Conservation (phyloP, 2,329 filamentous ascomycete species). For the Colletotrichum tamarilloi region DNA sequence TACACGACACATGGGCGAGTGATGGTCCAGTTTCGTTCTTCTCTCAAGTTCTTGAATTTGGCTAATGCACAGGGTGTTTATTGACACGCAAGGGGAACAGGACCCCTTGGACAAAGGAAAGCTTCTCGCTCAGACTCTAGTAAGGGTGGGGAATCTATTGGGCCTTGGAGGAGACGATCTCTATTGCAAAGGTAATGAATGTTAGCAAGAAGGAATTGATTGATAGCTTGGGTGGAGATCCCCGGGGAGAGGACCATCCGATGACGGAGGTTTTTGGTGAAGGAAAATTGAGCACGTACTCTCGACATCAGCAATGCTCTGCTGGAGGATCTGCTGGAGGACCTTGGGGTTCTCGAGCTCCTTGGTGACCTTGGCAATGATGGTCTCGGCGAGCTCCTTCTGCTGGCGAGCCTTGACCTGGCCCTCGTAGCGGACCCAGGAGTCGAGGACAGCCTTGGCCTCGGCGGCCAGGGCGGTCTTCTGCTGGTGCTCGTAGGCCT, state of each 20-base stretch:
- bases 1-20: slow-evolving; percentile 12
- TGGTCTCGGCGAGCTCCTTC: slow-evolving; percentile 89
- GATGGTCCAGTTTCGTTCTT: slow-evolving; percentile 12
- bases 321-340: slow-evolving; percentile 96
- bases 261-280: background rate
- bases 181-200: slow-evolving; percentile 47
- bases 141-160: slow-evolving; percentile 61
- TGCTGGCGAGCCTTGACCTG: slow-evolving; percentile 99
- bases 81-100: slow-evolving; percentile 57
- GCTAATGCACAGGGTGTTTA: slow-evolving; percentile 73
- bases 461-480: slow-evolving; percentile 90
- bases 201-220: slow-evolving; percentile 46
- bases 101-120: slow-evolving; percentile 60
- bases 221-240: background rate
- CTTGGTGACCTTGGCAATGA: slow-evolving; percentile 99
- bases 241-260: slow-evolving; percentile 3
- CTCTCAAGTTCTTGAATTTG: slow-evolving; percentile 52
- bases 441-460: slow-evolving; percentile 95
- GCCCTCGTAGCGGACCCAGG: slow-evolving; percentile 97
- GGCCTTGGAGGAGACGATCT: slow-evolving; percentile 71
- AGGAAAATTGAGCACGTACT: slow-evolving; percentile 64
- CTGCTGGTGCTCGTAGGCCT: slow-evolving; percentile 98
- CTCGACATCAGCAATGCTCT: slow-evolving; percentile 96
- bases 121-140: slow-evolving; percentile 41
- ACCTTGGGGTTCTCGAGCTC: slow-evolving; percentile 98